Percentiles rank a stretch among this genome's conserved stretches.
Evolutionary conservation across 495 filamentous ascomycete species (phyloP).

Genomic region (Penicillium coffeae): DNA sequence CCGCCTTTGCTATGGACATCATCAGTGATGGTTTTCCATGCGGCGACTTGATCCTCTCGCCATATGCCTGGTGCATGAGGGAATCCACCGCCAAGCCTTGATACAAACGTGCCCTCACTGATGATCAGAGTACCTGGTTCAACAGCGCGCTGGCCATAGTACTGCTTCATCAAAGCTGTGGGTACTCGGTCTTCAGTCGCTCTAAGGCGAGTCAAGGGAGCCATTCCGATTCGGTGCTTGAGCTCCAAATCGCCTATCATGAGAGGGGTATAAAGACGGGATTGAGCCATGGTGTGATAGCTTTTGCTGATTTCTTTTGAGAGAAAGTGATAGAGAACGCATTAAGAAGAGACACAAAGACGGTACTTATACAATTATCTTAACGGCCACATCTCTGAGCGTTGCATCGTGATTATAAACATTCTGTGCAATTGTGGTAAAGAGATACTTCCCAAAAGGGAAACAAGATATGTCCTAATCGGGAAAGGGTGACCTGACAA

Average conservation of each 20-base stretch:
- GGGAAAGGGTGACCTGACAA: no score
- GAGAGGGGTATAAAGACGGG: constrained; percentile 48
- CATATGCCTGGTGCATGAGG: constrained; percentile 62
- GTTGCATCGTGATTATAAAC: no score
- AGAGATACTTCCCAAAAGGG: no score
- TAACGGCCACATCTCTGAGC: no score
- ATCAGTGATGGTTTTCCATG: constrained; percentile 60
- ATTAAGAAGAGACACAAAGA: no score
- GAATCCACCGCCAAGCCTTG: constrained; percentile 48
- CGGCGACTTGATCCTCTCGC: constrained; percentile 53
- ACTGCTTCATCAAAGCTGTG: constrained; percentile 38
- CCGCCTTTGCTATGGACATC: constrained; percentile 62
- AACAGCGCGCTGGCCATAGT: constrained; percentile 51
- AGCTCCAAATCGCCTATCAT: constrained; percentile 42
- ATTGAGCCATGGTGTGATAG: not conserved
- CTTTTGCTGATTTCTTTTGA: no score
- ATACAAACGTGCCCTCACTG: constrained; percentile 63
- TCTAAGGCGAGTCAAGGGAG: constrained; percentile 49
- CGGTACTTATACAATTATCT: no score
- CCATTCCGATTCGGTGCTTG: constrained; percentile 46
- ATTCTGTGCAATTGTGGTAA: no score
- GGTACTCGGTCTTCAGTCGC: constrained; percentile 41
- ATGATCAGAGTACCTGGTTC: constrained; percentile 47
- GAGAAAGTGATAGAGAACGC: no score
- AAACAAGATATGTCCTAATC: no score